phyloP scores from a whole-genome alignment of 2,329 filamentous ascomycete genomes.

The Phyllosticta paracitricarpa region DNA sequence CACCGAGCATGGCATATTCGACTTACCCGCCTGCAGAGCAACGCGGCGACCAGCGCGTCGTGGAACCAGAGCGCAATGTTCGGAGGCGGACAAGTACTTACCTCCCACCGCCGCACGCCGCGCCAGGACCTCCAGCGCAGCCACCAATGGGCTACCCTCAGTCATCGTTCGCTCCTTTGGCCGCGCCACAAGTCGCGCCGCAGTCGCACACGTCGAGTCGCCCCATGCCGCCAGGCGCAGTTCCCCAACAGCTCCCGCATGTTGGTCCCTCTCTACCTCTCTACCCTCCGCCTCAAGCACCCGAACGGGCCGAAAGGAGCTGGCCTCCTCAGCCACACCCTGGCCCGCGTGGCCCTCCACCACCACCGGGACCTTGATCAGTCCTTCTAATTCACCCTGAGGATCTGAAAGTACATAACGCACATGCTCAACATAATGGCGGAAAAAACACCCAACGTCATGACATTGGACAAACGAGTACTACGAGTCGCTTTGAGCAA shows the following conservation, averaged over 20 bases:
- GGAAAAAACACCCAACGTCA: background rate
- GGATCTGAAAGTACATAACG: background rate
- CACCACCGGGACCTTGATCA: slow-evolving; percentile 3
- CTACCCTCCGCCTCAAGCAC: slow-evolving; percentile 17
- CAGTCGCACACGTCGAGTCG: slow-evolving; percentile 9
- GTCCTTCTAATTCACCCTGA: background rate
- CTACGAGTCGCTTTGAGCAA: no score
- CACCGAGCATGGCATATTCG: slow-evolving; percentile 16
- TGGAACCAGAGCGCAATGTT: slow-evolving; percentile 25
- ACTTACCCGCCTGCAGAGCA: slow-evolving; percentile 19
- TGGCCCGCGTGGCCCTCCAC: background rate
- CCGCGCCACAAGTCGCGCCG: slow-evolving; percentile 12
- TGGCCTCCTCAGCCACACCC: slow-evolving; percentile 15
- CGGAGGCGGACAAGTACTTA: slow-evolving; percentile 28
- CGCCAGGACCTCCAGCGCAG: slow-evolving; percentile 14
- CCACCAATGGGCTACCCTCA: slow-evolving; percentile 16
- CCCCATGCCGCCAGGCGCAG: slow-evolving; percentile 12
- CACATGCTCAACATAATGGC: background rate
- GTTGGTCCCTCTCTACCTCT: slow-evolving; percentile 12
- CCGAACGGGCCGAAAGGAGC: slow-evolving; percentile 19
- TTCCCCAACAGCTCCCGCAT: slow-evolving; percentile 9
- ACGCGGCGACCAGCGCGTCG: slow-evolving; percentile 11
- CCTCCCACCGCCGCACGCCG: slow-evolving; percentile 20
- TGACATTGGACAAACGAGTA: no score
- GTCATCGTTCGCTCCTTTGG: slow-evolving; percentile 16